These are phyloP conservation scores for Trichophyton mentagrophytes DNA, from an alignment of 2,329 filamentous ascomycete species.

Conservation along the genomic window DNA sequence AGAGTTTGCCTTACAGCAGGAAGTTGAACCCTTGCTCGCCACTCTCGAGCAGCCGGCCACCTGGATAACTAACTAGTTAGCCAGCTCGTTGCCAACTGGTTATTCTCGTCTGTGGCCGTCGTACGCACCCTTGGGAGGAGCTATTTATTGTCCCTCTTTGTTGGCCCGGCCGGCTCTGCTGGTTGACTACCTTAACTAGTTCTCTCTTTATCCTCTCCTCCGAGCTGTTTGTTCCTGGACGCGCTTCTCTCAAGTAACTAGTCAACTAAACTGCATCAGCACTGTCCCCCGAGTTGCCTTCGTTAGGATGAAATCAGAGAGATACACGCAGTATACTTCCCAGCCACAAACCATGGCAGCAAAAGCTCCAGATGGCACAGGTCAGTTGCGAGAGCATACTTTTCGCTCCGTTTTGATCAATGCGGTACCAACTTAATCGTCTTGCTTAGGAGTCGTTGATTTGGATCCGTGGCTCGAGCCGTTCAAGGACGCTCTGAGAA, in stretches of 20 bases:
- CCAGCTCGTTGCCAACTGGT: too few relatives aligned
- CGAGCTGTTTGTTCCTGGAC: neutral
- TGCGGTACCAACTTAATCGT: constrained; percentile 12
- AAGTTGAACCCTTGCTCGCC: neutral
- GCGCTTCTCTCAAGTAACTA: too few relatives aligned
- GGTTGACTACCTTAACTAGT: too few relatives aligned
- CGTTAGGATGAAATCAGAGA: neutral
- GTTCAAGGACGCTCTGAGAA: constrained; percentile 63
- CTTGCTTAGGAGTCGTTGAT: constrained; percentile 53
- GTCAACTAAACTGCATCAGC: too few relatives aligned
- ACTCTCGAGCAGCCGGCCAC: neutral
- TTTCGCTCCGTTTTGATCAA: neutral
- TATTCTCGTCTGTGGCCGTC: neutral
- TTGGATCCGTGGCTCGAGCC: constrained; percentile 84
- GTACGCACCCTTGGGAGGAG: neutral
- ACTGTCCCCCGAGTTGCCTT: too few relatives aligned
- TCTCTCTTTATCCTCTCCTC: too few relatives aligned
- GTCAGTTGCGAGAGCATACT: constrained; percentile 14
- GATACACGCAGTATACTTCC: neutral
- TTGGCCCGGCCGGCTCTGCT: neutral
- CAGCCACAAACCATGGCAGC: neutral
- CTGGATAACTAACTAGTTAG: too few relatives aligned
- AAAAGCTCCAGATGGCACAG: constrained; percentile 20
- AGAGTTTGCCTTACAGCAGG: neutral
- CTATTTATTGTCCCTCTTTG: neutral